Evolutionary conservation across 2,329 filamentous ascomycete species (phyloP), one percentile per base, ranked within the genome.

Genomic region (Samsoniella hepiali): DNA sequence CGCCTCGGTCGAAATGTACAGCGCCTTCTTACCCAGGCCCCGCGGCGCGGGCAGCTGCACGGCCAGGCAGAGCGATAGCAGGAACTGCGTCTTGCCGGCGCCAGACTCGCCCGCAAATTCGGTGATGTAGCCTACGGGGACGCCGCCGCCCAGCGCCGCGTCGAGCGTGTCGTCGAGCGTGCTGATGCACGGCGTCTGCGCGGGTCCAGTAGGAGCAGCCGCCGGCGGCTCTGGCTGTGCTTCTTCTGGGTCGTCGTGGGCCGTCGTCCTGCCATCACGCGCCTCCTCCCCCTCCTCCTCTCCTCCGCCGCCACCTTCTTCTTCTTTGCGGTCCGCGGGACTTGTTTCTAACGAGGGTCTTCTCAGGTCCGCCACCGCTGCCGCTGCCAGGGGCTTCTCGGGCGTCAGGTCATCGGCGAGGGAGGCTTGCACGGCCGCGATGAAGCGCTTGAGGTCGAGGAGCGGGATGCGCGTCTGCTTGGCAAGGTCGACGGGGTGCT

Each of bases 1-100:
- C 0, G 92, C 88, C 78, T 99, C 95, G 50, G 95, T 98, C 1
- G 93, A 96, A 70, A 99, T 91, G 80, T 99, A 99, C 42, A 99
- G 82, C 1, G 91, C 89, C n/a, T 87, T 84, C 65, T 87, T 87
- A 44, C 84, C 84, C 0, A 93, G 82, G 6, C 91, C 92, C 49
- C 82, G 81, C 0, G 91, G 90, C 1, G 86, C 78, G 2, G 91
- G 87, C 5, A 98, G 88, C 75, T 99, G 95, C 17, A 89, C 88
- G 38, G 93, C 84, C 40, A 98, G 87, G 51, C 96, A 87, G 34
- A 99, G 84, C 29, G 89, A 88, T 34, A 98, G 84, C 34, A 98
- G 88, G 71, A 97, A 87, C 75, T 99, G 95, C 1, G 95, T 97
- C 82, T 99, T 99, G 71, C 94, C 95, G 68, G 88, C 91, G 69